phyloP scores from a whole-genome alignment of 768 basidiomycete genomes.

The Paxillus ammoniavirescens region DNA sequence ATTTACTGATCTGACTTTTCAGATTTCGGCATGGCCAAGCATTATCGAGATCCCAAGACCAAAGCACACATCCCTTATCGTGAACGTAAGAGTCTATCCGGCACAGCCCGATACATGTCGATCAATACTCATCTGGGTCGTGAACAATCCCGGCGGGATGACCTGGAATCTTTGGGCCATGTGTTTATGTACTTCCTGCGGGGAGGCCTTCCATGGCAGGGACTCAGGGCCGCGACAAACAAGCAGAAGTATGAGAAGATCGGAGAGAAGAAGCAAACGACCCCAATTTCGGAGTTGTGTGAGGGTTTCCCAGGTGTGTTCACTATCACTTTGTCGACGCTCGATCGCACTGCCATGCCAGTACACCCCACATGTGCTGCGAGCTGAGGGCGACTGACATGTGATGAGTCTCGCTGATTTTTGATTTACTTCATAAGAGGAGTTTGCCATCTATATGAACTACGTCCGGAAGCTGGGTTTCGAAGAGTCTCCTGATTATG shows the following conservation, averaged over 20 bases:
- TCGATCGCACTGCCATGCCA: background rate
- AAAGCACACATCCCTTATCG: slow-evolving; percentile 99
- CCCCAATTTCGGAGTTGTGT: slow-evolving; percentile 87
- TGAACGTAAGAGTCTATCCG: slow-evolving; percentile 94
- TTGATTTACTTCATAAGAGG: slow-evolving; percentile 54
- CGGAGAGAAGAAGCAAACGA: slow-evolving; percentile 97
- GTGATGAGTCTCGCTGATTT: background rate
- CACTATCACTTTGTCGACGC: slow-evolving; percentile 1
- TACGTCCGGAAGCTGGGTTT: slow-evolving; percentile 98
- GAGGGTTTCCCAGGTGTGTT: slow-evolving; percentile 89
- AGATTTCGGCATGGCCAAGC: slow-evolving; percentile 99
- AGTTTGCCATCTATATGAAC: slow-evolving; percentile 98
- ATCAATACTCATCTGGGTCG: slow-evolving; percentile 99
- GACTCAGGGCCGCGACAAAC: slow-evolving; percentile 95
- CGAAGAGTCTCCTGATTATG: slow-evolving; percentile 96
- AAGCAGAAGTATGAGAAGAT: slow-evolving; percentile 99
- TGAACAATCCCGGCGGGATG: slow-evolving; percentile 92
- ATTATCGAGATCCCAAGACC: slow-evolving; percentile 97
- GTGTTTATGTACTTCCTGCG: slow-evolving; percentile 99
- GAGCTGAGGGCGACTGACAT: background rate
- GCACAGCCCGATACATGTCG: slow-evolving; percentile 98
- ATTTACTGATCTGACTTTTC: slow-evolving; percentile 14
- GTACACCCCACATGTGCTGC: background rate
- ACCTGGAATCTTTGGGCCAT: slow-evolving; percentile 94
- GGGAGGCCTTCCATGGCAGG: slow-evolving; percentile 97